Evolutionary conservation across 2,329 filamentous ascomycete species (phyloP), one percentile per base, ranked within the genome.

Genomic region (Emmonsiellopsis sp.): DNA sequence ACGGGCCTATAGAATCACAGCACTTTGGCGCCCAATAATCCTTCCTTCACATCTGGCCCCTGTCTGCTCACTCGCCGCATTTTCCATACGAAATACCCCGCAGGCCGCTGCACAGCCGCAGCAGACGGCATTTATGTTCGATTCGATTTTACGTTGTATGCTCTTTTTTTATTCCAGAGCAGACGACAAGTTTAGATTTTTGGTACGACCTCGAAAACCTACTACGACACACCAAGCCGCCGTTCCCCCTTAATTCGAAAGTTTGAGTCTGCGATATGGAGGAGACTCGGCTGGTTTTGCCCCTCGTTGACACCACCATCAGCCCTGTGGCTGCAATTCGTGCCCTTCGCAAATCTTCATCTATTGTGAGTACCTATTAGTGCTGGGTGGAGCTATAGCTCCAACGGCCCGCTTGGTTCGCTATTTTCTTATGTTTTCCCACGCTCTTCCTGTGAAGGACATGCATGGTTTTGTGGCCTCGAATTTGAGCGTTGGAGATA

Each of bases 261-360:
- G 47, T 20, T 49, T 40, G 34, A 26, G 20, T 26, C 20, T 26
- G 20, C 20, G 20, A 26, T 26, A 42, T 49, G 47, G 13, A 40
- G 11, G 16, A 49, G 15, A 52, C 15, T n/a, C 50, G 32, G 15
- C 9, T 52, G 50, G 20, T 46, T 26, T 13, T 52, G 38, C 47
- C 47, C 7, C 35, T 40, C 16, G n/a, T 9, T 30, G 41, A 52
- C 20, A 38, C n/a, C 37, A 41, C 20, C 15, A 16, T 43, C 20
- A 46, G 41, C 16, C 41, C 40, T 6, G 20, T 26, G 20, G 20
- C 20, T 26, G 31, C n/a, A 37, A 31, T 16, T 16, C 50, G 30
- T 8, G 50, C 31, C 44, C 16, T 52, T 30, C 44, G 43, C 6
- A 52, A 52, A 20, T 52, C 40, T 20, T 46, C 50, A 44, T 52